Evolutionary conservation across 108 stramenopile genomes (phyloP), one percentile per base, ranked within the genome.

Genomic region (Bacterosira constricta): DNA sequence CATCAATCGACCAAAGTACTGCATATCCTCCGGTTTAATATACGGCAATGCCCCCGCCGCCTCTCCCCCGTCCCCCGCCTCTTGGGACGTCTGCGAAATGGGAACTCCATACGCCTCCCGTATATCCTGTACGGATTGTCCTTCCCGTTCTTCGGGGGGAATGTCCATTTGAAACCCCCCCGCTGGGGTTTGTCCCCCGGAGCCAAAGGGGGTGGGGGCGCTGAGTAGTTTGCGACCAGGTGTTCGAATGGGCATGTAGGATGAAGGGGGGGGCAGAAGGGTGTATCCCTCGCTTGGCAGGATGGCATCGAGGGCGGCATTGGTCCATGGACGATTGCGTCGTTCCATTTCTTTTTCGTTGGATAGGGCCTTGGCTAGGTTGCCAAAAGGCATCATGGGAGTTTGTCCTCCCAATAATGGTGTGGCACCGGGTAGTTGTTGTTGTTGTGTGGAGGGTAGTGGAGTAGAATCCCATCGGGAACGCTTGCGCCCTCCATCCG

Each of bases 1-100:
- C 91, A 96, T 92, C 37, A 99, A 88, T 35, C 95, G 78, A 1
- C 97, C 96, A 83, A 99, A 99, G 77, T 98, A 98, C 71, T 98
- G 97, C 94, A 95, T 92, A 76, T 99, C 99, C 79, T 99, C 99
- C 7, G 97, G 95, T 85, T 96, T 96, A 63, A 99, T 99, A 74
- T 88, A 91, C 1, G 99, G 99, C 55, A 99, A 69, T 6, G 90
- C 88, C 6, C 87, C 80, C 12, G 25, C 53, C 6, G 75, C 25
- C 50, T 61, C 59, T 39, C 59, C 59, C 37, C 59, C 42, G 21
- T 83, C 88, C 11, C 53, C 79, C 25, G 61, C 72, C 44, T 93
- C 91, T 18, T 58, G 66, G 11, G 88, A 37, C 15, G 84, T 81
- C 7, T 90, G 67, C 13, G 91, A 89, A 7, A 93, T 67, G 49